phyloP scores from a whole-genome alignment of 495 filamentous ascomycete species.

The Penicillium atrosanguineum region DNA sequence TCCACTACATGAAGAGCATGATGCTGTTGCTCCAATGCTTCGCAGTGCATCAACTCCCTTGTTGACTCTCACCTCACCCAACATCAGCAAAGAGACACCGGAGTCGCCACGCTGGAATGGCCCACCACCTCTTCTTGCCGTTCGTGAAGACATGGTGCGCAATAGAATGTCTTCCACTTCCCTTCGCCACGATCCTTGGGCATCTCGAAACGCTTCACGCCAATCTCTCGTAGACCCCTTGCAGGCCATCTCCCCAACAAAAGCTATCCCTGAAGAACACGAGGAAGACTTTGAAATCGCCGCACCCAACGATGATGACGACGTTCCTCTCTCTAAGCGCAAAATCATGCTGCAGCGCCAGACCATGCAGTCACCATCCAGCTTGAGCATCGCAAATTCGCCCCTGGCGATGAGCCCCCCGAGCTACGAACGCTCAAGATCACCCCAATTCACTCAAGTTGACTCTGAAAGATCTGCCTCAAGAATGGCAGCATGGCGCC shows the following conservation, averaged over 20 bases:
- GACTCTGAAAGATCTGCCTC: slow-evolving; percentile 51
- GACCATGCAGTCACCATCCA: slow-evolving; percentile 17
- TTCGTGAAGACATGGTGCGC: slow-evolving; percentile 39
- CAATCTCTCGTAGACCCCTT: slow-evolving; percentile 23
- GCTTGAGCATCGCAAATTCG: slow-evolving; percentile 7
- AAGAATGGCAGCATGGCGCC: slow-evolving; percentile 72
- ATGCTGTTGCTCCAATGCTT: slow-evolving; percentile 23
- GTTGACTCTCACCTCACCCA: slow-evolving; percentile 31
- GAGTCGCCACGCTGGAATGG: slow-evolving; percentile 31
- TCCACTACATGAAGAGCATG: slow-evolving; percentile 1
- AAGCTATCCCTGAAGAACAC: slow-evolving; percentile 35
- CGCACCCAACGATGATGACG: slow-evolving; percentile 44
- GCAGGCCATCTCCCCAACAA: slow-evolving; percentile 16
- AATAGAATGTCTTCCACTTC: slow-evolving; percentile 42
- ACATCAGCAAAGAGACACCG: slow-evolving; percentile 8
- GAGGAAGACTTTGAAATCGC: slow-evolving; percentile 4
- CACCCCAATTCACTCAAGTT: slow-evolving; percentile 16
- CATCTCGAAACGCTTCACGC: slow-evolving; percentile 29
- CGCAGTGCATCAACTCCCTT: slow-evolving; percentile 46
- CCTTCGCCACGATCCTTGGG: slow-evolving; percentile 35
- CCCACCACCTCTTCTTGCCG: slow-evolving; percentile 38
- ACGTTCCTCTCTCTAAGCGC: slow-evolving; percentile 73
- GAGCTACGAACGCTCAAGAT: slow-evolving; percentile 14
- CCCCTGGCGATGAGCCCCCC: slow-evolving; percentile 17
- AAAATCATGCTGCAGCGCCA: slow-evolving; percentile 49